Percentiles rank a stretch among this genome's conserved stretches.
These are phyloP conservation scores for Podaxis pistillaris DNA, from an alignment of 768 basidiomycete genomes.

Conservation along the genomic window DNA sequence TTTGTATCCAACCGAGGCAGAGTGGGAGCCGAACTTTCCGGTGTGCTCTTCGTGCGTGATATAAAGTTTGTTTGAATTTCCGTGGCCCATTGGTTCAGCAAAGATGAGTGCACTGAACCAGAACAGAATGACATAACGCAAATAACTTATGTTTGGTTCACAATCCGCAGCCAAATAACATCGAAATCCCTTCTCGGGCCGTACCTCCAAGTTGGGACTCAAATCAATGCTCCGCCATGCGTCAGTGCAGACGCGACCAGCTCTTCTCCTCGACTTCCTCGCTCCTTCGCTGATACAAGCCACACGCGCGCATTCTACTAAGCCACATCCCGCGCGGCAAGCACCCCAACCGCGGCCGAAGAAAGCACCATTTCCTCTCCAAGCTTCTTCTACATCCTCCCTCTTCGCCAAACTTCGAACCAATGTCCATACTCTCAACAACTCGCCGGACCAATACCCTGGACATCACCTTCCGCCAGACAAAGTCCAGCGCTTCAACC, in stretches of 20 bases:
- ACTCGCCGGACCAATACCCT: not conserved
- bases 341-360: not conserved
- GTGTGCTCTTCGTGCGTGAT: constrained; percentile 89
- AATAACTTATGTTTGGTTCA: not conserved
- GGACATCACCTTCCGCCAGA: constrained; percentile 14
- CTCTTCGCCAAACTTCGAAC: constrained; percentile 11
- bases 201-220: not conserved
- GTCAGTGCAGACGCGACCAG: constrained; percentile 1
- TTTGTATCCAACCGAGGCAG: constrained; percentile 72
- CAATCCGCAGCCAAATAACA: constrained; percentile 1
- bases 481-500: constrained; percentile 25
- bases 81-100: constrained; percentile 66
- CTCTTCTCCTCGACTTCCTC: constrained; percentile 8
- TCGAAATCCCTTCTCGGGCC: not conserved
- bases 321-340: not conserved
- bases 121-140: not conserved
- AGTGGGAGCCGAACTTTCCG: constrained; percentile 78
- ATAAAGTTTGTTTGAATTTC: constrained; percentile 84
- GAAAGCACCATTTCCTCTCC: constrained; percentile 3
- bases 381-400: constrained; percentile 3
- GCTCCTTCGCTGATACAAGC: not conserved
- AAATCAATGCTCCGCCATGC: constrained; percentile 8
- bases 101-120: not conserved
- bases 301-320: not conserved
- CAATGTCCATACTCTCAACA: not conserved